Evolutionary conservation across 2,329 filamentous ascomycete genomes (phyloP).

Genomic region (Ophiostoma ips): DNA sequence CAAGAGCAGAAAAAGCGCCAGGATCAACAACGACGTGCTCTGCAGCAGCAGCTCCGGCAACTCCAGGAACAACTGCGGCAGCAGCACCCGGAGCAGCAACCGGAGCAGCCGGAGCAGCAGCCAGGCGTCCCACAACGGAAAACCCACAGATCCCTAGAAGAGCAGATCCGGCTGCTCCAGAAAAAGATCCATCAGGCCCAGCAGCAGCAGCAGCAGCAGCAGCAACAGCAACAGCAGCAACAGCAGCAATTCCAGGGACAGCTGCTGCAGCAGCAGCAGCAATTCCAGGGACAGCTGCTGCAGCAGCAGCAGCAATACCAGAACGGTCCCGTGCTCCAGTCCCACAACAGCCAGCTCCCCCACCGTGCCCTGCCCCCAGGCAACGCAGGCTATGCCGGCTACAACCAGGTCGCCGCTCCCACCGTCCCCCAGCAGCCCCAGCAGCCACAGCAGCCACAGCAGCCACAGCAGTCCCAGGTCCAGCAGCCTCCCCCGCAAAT

Average conservation of each 20-base stretch:
- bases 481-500: no score
- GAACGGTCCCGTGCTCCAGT: background rate
- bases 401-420: no score
- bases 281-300: background rate
- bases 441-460: no score
- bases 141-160: no score
- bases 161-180: no score
- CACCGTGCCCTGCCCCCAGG: background rate
- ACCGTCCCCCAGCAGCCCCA: background rate
- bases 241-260: background rate
- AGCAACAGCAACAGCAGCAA: background rate
- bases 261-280: background rate
- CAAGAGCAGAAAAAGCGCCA: background rate
- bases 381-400: no score
- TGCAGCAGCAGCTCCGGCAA: background rate
- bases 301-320: background rate
- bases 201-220: no score
- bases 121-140: no score
- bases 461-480: background rate
- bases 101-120: background rate
- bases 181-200: no score
- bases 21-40: background rate
- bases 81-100: background rate
- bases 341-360: background rate
- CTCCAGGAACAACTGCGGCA: background rate